Evolutionary conservation across 371 early-diverging fungal genomes (phyloP), one percentile per base, ranked within the genome.

Genomic region (Choanephora cucurbitarum): DNA sequence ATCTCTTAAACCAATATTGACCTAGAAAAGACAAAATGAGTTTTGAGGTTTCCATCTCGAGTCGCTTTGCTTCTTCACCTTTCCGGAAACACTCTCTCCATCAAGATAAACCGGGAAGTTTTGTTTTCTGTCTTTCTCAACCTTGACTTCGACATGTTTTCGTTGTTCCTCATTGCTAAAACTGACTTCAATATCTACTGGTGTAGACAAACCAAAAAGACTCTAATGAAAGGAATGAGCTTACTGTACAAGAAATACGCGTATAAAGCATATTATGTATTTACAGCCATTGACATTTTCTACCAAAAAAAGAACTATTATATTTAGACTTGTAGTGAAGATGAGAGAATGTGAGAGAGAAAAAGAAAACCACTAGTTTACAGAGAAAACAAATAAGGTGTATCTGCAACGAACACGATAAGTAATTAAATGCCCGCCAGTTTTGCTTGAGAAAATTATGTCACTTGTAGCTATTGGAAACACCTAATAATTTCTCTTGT

Each of bases 71-170:
- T 11, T 15, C 46, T 58, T 37, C 82, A 95, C 97, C 86, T 93
- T 96, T 60, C 99, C 99, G 18, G 80, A 59, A 21, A 98, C 93
- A 5, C 91, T 79, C 67, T 98, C 99, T 10, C 96, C 97, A 71
- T 98, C 99, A 70, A 95, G 91, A 69, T 93, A 98, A 9, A 98
- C 81, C n/a, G 99, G 98, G 54, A 88, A 89, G 53, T 80, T 87
- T 56, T 91, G 90, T 48, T 86, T 83, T 51, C 80, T 83, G 66
- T 96, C 93, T 73, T 93, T 95, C 57, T 93, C 70, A 17, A 62
- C 49, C 31, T 69, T 91, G 52, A 89, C 91, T 49, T 96, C 95
- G 18, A 95, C 85, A 64, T 81, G 76, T 67, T 93, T 91, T 55
- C 95, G 80, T 44, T 61, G 39, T 21, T 67, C 88, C 70, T 95